These are phyloP conservation scores for Yamadazyma pseudoaaseri DNA, from an alignment of 1,139 yeast genomes.

Conservation along the genomic window DNA sequence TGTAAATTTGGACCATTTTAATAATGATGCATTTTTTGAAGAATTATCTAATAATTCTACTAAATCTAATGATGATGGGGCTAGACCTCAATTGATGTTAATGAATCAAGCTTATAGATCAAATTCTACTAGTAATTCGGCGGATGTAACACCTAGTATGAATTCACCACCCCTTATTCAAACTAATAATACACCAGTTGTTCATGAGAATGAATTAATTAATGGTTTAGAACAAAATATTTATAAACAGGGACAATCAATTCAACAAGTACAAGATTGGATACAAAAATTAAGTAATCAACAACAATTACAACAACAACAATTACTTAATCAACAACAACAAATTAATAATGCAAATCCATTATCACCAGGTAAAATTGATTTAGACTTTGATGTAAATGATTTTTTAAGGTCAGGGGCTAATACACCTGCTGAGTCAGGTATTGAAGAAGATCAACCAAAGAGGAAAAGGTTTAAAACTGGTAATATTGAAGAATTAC, in stretches of 20 bases:
- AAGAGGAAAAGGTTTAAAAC: conserved; percentile 9
- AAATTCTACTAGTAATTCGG: conserved; percentile 14
- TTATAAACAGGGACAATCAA: conserved; percentile 51
- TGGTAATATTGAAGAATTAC: conserved; percentile 13
- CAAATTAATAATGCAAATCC: not conserved
- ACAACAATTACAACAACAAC: conserved; percentile 32
- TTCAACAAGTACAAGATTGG: conserved; percentile 62
- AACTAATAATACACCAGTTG: conserved; percentile 1
- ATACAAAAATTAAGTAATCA: conserved; percentile 43
- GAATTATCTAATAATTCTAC: conserved; percentile 8
- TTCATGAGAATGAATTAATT: conserved; percentile 20
- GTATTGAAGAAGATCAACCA: conserved; percentile 18
- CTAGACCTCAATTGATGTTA: conserved; percentile 42
- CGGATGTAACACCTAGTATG: not conserved
- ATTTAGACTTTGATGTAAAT: conserved; percentile 39
- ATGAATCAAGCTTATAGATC: conserved; percentile 38
- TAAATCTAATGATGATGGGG: conserved; percentile 3
- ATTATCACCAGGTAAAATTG: conserved; percentile 15
- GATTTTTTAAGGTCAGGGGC: conserved; percentile 25
- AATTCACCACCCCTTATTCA: not conserved
- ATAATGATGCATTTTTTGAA: conserved; percentile 13
- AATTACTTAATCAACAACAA: conserved; percentile 12
- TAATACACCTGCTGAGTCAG: conserved; percentile 11
- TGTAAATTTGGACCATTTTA: conserved; percentile 8
- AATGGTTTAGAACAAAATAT: conserved; percentile 44